Base-by-base conservation (phyloP, 331 rosid genomes). In the Dryas integrifolia region DNA sequence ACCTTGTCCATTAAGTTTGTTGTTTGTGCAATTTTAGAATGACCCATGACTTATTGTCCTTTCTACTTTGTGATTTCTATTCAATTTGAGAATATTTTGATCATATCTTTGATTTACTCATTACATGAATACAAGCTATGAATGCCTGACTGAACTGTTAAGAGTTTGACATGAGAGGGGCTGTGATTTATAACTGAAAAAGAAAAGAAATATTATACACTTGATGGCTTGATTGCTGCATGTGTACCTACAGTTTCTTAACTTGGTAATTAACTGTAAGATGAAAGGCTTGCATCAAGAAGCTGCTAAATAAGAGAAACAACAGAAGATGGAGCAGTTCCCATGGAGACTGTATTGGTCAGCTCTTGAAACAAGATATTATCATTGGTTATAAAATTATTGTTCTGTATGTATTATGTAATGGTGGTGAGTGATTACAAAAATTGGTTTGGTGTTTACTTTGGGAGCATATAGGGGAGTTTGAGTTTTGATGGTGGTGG, bases 21-120 rank as follows among this genome's bases (percentile, higher is more conserved):
- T 82, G 86, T 83, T 72, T 85, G 85, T 85, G 87, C 76, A 79
- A 82, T 61, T 66, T 77, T 72, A 79, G 89, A 72, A 72, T 46
- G 73, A 81, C 76, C 80, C 70, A 11, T 39, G 76, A 79, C 79
- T 69, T 50, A 12, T 57, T 70, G 43, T 55, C 44, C 57, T 45
- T 16, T 21, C 39, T 9, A 47, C 43, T 67, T 59, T 69, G 63
- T 44, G 62, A 74, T 74, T 79, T 73, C 30, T 6, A 69, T 74
- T 69, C 56, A 69, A 66, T 44, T 74, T 67, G 51, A 72, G 69
- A 48, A 65, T 71, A 78, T 78, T 72, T 30, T 78, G 61, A 66
- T 46, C 50, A 26, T 43, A 48, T 58, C 62, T 69, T 58, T 50
- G 55, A 15, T 21, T 69, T 60, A 40, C 56, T 67, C 49, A 30